A percentile compares a stretch with the other conserved stretches of the same genome.
Conservation (phyloP, 2,329 filamentous ascomycete species). For the Tolypocladium capitatum region DNA sequence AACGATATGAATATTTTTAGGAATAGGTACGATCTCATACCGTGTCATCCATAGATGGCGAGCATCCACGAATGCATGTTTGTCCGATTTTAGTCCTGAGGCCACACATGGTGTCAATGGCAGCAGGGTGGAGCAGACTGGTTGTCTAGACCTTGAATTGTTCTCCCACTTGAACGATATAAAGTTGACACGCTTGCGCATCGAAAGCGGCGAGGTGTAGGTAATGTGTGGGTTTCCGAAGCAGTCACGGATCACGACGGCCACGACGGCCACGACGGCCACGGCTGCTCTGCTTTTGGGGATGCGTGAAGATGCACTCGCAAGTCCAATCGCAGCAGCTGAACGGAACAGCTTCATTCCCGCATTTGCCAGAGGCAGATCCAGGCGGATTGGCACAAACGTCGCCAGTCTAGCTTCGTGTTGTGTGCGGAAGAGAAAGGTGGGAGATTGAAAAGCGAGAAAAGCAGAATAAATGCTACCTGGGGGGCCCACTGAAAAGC, state of each 20-base stretch:
- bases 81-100: conserved; percentile 52
- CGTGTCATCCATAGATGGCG: background rate
- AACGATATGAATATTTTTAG: background rate
- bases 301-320: conserved; percentile 1
- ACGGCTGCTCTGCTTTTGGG: background rate
- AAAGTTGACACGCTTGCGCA: conserved; percentile 48
- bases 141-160: conserved; percentile 52
- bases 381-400: background rate
- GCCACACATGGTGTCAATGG: conserved; percentile 39
- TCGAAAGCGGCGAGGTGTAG: conserved; percentile 45
- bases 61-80: conserved; percentile 25
- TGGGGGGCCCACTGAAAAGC: background rate
- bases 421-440: background rate
- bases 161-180: conserved; percentile 50
- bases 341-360: background rate
- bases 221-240: conserved; percentile 39
- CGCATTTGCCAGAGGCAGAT: background rate
- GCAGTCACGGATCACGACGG: background rate
- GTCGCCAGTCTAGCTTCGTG: background rate
- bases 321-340: background rate
- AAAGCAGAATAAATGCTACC: background rate
- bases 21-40: background rate
- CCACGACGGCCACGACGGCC: background rate
- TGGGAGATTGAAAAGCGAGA: too few relatives aligned
- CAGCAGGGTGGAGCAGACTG: conserved; percentile 54